Base-by-base conservation (phyloP, 2,329 filamentous ascomycete genomes). In the Beauveria caledonica region DNA sequence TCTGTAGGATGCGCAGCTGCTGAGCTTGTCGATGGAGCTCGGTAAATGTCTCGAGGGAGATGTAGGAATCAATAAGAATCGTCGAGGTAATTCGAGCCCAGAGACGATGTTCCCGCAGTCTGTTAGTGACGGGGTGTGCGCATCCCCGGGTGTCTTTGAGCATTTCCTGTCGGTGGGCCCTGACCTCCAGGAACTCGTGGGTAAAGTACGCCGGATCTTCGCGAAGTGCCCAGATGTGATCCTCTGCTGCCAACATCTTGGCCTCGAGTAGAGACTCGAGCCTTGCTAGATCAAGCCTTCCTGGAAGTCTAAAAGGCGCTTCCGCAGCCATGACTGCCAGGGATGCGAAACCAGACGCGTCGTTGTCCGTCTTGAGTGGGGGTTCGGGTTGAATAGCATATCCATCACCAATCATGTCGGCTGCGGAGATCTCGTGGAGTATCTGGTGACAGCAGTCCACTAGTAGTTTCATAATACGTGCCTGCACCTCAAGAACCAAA, bases 201-300 rank as follows among this genome's bases (percentile, higher is more conserved):
- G 73, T 68, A 63, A 86, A 86, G 68, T 85, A 86, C 0, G 70
- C 70, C 0, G 83, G 83, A 65, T 87, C 84, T 64, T 87, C 83
- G 8, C 83, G 75, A 3, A 87, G 69, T 0, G 74, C 65, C 76
- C 77, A 82, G 0, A 85, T 48, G 64, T 85, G 80, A 67, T 86
- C 82, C 59, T 82, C 76, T 0, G 76, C 75, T 3, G 73, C 73
- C 0, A 71, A 66, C 0, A 65, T 65, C 62, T 72, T 76, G 0
- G 79, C 78, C 2, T 66, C 67, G 0, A 83, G 69, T 4, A 86
- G 64, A 1, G 69, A 66, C 44, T 75, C 70, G 0, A 86, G 69
- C 0, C 74, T 73, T 0, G 53, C 63, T 1, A 85, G 68, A 63
- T 85, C 75, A 0, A 84, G 67, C 2, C 67, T 64, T 0, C 73